Percentiles rank a stretch among this genome's conserved stretches.
Evolutionary conservation across 176 grass and related monocot genomes (phyloP).

Genomic region (Saccharum spontaneum): DNA sequence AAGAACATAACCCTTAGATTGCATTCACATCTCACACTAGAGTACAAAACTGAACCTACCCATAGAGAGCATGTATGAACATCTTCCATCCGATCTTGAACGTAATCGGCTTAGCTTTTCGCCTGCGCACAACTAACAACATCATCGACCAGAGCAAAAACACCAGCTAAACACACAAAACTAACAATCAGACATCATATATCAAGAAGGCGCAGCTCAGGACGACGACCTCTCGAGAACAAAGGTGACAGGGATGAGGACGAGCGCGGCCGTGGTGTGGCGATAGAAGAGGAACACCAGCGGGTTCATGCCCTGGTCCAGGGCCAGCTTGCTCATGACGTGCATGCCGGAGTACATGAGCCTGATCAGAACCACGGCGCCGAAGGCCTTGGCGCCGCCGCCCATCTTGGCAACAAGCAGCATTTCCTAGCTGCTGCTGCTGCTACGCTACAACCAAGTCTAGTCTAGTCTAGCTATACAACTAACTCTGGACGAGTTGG

Average conservation of each 20-base stretch:
- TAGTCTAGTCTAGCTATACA: background rate
- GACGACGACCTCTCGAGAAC: constrained; percentile 51
- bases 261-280: constrained; percentile 54
- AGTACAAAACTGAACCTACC: constrained; percentile 40
- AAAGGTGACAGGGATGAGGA: constrained; percentile 53
- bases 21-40: background rate
- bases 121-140: constrained; percentile 28
- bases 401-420: constrained; percentile 21
- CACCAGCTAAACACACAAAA: background rate
- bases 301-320: constrained; percentile 67
- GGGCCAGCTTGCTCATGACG: constrained; percentile 53
- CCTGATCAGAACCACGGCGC: constrained; percentile 49
- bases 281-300: constrained; percentile 77
- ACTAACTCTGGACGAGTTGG: background rate
- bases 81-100: constrained; percentile 54
- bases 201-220: background rate
- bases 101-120: constrained; percentile 55
- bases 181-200: background rate
- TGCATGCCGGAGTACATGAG: constrained; percentile 74
- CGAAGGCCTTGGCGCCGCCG: constrained; percentile 40
- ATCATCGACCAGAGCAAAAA: constrained; percentile 14
- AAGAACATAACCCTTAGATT: background rate
- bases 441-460: background rate
- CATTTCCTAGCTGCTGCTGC: background rate
- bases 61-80: constrained; percentile 65